Evolutionary conservation across 352 stramenopile species (phyloP), one percentile per base, ranked within the genome.

Genomic region (Phytophthora aleatoria): DNA sequence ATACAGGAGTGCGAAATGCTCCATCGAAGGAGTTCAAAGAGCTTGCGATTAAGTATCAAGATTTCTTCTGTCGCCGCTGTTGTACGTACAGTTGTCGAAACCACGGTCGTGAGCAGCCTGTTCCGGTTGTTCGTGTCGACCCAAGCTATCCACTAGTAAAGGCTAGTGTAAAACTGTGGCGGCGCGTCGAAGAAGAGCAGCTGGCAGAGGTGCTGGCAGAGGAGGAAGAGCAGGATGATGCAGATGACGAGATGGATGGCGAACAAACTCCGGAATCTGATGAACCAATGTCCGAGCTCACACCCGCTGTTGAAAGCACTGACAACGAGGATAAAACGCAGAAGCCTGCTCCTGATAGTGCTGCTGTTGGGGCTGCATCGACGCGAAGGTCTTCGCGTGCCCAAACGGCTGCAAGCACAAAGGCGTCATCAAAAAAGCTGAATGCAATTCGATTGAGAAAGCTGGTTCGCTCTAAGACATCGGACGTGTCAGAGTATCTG

Each of bases 41-140:
- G 6, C 27, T 89, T 57, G 69, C 73, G 2, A 43, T 44, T 0
- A 74, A 69, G 27, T 91, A 88, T 36, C 76, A 76, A 38, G 61
- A 79, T 20, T 77, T 90, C 30, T 92, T 93, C 41, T 95, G 87
- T 44, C 81, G 85, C 6, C 81, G 76, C n/a, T 95, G 87, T 67
- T 90, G 77, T 50, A 43, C 59, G 38, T 95, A 91, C 73, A 91
- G 86, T 54, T 95, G 87, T 58, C 67, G 81, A 58, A 76, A 88
- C 30, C 87, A 95, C 61, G 85, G 83, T 13, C 64, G 76, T 42
- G 59, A 81, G 7, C 82, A 91, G 53, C 81, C 83, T 9, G 38
- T 71, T 26, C 66, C 81, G 7, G 42, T 64, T 24, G 62, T 78
- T 42, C 81, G 83, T 6, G 67, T 70, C 1, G 83, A 94, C 57